A percentile compares a stretch with the other conserved stretches of the same genome.
These are phyloP conservation scores for Neophaeococcomyces mojaviensis DNA, from an alignment of 2,329 filamentous ascomycete genomes.

Conservation along the genomic window DNA sequence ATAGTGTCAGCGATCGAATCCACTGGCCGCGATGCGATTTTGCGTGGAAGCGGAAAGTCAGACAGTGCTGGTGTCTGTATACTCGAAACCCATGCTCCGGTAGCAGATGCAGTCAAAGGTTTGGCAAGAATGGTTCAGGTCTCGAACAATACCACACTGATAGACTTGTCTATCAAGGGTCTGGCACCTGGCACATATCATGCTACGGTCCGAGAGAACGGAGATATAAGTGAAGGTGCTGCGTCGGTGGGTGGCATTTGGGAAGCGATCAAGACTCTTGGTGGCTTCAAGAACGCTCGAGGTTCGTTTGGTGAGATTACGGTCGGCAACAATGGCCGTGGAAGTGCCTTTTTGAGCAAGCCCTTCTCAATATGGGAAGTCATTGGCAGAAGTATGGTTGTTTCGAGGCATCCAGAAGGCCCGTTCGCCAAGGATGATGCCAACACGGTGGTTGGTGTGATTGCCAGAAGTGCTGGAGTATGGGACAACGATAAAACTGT, in stretches of 20 bases:
- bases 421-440: conserved; percentile 64
- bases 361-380: conserved; percentile 89
- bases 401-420: conserved; percentile 61
- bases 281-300: conserved; percentile 38
- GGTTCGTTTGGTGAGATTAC: conserved; percentile 68
- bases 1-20: conserved; percentile 83
- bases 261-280: conserved; percentile 46
- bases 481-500: conserved; percentile 99
- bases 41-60: conserved; percentile 77
- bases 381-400: conserved; percentile 85
- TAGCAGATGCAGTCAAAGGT: conserved; percentile 67
- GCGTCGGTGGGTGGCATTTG: conserved; percentile 77
- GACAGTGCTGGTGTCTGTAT: conserved; percentile 96
- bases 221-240: conserved; percentile 79
- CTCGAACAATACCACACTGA: conserved; percentile 64
- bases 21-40: conserved; percentile 87
- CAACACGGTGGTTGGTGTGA: conserved; percentile 83
- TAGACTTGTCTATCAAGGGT: conserved; percentile 81
- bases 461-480: conserved; percentile 90
- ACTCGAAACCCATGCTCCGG: conserved; percentile 70
- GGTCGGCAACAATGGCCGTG: conserved; percentile 67
- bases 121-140: conserved; percentile 93
- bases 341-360: conserved; percentile 72
- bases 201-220: conserved; percentile 76
- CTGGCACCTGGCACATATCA: conserved; percentile 73